A percentile compares a stretch with the other conserved stretches of the same genome.
These are phyloP conservation scores for Anthracocystis walkeri DNA, from an alignment of 1,284 basidiomycete genomes.

Conservation along the genomic window DNA sequence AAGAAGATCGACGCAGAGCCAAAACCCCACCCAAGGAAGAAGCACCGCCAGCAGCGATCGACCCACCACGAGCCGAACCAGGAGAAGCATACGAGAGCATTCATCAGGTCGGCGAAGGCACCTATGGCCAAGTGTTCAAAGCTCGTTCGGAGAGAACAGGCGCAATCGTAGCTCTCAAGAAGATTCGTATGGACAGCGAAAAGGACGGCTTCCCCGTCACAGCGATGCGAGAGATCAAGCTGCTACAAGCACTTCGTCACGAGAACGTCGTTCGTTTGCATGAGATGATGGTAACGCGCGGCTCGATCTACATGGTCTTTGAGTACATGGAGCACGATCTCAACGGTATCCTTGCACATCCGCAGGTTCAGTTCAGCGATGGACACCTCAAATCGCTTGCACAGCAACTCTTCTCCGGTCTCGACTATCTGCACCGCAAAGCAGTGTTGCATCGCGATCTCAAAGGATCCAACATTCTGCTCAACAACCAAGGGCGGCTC, in stretches of 20 bases:
- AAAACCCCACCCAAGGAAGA: background rate
- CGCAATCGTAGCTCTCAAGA: conserved; percentile 88
- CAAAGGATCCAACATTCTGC: conserved; percentile 97
- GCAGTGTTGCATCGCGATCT: conserved; percentile 97
- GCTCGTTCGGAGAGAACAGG: conserved; percentile 84
- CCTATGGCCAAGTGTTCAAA: conserved; percentile 99
- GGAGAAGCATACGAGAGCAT: conserved; percentile 83
- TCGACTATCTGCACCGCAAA: conserved; percentile 93
- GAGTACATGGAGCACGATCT: conserved; percentile 99
- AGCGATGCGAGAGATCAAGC: conserved; percentile 98
- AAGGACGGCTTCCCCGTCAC: conserved; percentile 98
- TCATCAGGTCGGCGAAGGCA: conserved; percentile 96
- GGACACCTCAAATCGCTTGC: conserved; percentile 95
- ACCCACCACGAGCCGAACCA: conserved; percentile 34
- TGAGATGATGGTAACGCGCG: conserved; percentile 94
- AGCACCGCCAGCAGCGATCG: conserved; percentile 1
- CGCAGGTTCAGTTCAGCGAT: conserved; percentile 81
- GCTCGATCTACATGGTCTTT: conserved; percentile 98
- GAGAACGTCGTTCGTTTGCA: conserved; percentile 87
- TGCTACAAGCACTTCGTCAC: conserved; percentile 90
- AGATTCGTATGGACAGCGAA: conserved; percentile 97
- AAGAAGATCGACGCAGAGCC: background rate
- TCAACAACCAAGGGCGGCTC: conserved; percentile 90
- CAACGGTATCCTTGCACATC: conserved; percentile 92
- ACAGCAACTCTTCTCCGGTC: conserved; percentile 90